phyloP scores from a whole-genome alignment of 1,284 basidiomycete genomes.

The Ceraceosorus guamensis region DNA sequence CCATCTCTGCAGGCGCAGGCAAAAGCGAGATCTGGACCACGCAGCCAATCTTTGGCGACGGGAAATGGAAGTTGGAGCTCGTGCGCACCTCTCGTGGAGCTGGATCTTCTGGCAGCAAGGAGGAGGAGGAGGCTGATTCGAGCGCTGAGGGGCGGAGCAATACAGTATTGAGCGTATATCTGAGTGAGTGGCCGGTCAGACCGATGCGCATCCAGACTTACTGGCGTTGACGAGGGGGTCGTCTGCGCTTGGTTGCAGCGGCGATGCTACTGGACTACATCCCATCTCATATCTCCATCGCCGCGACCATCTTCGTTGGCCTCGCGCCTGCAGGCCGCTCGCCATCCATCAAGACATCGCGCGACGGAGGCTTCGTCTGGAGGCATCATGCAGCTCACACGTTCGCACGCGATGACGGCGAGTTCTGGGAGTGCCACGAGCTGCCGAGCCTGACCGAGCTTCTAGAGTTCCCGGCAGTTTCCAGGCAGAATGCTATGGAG shows the following conservation, averaged over 20 bases:
- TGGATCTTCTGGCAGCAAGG: neutral
- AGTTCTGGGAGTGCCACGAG: conserved; percentile 31
- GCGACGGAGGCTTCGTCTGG: conserved; percentile 22
- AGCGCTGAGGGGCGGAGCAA: conserved; percentile 6
- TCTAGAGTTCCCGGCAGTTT: conserved; percentile 11
- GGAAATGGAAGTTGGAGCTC: conserved; percentile 45
- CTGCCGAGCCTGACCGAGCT: conserved; percentile 30
- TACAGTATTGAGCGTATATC: conserved; percentile 33
- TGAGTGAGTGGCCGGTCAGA: conserved; percentile 7
- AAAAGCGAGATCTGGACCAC: conserved; percentile 41
- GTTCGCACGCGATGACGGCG: conserved; percentile 23
- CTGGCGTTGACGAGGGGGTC: too few species aligned
- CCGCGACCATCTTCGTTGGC: conserved; percentile 32
- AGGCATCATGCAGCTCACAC: conserved; percentile 22
- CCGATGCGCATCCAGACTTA: too few species aligned
- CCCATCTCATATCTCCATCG: conserved; percentile 21
- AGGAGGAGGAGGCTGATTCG: neutral
- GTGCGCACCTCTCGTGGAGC: conserved; percentile 14
- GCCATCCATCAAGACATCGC: conserved; percentile 7
- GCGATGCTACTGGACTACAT: conserved; percentile 28
- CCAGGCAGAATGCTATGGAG: conserved; percentile 21
- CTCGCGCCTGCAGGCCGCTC: conserved; percentile 14
- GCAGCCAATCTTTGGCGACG: conserved; percentile 42
- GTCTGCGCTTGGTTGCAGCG: neutral
- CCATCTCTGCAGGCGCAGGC: conserved; percentile 35